Evolutionary conservation across 2,329 filamentous ascomycete genomes (phyloP).

Genomic region (Ascochyta koolunga): DNA sequence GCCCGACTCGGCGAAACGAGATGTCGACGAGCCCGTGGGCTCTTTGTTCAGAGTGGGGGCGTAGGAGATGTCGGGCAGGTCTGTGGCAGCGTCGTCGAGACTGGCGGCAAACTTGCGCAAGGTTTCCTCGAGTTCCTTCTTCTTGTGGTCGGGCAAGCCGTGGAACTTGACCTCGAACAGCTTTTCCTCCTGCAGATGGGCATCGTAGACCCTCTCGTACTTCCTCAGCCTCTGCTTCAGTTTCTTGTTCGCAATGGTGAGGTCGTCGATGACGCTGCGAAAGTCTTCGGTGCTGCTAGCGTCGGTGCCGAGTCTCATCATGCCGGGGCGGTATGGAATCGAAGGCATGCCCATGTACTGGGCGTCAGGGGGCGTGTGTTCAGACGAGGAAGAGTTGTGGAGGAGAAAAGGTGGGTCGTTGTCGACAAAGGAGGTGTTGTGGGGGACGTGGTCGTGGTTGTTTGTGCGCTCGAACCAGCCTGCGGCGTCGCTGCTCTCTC

Average conservation of each 20-base stretch:
- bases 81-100: conserved; percentile 57
- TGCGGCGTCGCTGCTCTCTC: conserved; percentile 59
- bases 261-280: conserved; percentile 82
- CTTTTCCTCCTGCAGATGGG: conserved; percentile 74
- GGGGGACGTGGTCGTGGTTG: conserved; percentile 55
- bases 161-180: conserved; percentile 85
- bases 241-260: conserved; percentile 83
- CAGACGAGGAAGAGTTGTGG: conserved; percentile 53
- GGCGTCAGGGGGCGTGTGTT: conserved; percentile 48
- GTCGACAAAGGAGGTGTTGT: conserved; percentile 49
- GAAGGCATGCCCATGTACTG: conserved; percentile 18
- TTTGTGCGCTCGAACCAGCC: conserved; percentile 61
- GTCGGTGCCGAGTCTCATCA: conserved; percentile 52
- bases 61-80: conserved; percentile 36
- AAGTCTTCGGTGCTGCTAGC: conserved; percentile 75
- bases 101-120: conserved; percentile 72
- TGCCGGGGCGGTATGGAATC: conserved; percentile 36
- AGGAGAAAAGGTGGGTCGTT: conserved; percentile 55
- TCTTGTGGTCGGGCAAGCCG: conserved; percentile 72
- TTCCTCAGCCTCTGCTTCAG: conserved; percentile 74
- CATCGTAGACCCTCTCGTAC: conserved; percentile 70
- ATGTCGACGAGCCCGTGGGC: conserved; percentile 64
- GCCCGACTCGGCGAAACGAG: conserved; percentile 58
- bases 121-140: conserved; percentile 75
- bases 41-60: conserved; percentile 58